Evolutionary conservation across 805 yeast genomes (phyloP).

Genomic region (Candida dajiaensis): DNA sequence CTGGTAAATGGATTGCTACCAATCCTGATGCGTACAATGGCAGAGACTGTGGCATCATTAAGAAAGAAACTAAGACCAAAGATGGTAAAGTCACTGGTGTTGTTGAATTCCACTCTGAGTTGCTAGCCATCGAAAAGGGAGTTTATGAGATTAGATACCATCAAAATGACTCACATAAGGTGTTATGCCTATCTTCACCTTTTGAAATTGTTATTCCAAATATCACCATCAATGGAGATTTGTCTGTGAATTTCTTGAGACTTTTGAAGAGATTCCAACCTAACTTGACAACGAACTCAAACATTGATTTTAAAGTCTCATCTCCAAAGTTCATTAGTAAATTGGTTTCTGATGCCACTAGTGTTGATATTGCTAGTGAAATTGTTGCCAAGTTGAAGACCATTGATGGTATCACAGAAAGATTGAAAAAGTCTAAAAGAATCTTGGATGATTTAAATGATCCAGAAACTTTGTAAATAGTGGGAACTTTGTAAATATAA

Average conservation of each 20-base stretch:
- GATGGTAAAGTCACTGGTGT: constrained; percentile 34
- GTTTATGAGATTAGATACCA: constrained; percentile 72
- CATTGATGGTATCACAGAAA: constrained; percentile 12
- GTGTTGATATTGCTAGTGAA: constrained; percentile 31
- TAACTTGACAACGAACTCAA: constrained; percentile 15
- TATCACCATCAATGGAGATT: constrained; percentile 28
- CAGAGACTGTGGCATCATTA: constrained; percentile 13
- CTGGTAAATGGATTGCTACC: constrained; percentile 59
- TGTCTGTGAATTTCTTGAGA: constrained; percentile 27
- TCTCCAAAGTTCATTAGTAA: constrained; percentile 22
- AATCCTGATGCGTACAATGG: constrained; percentile 30
- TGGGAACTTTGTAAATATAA: too few species aligned
- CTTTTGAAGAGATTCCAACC: constrained; percentile 17
- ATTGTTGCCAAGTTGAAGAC: constrained; percentile 18
- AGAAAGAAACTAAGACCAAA: constrained; percentile 4
- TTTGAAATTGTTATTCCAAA: constrained; percentile 49
- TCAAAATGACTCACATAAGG: constrained; percentile 60
- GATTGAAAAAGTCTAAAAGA: constrained; percentile 19
- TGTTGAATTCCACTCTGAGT: constrained; percentile 40
- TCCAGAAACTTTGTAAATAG: constrained; percentile 1
- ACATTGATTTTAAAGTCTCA: constrained; percentile 20
- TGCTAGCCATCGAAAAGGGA: constrained; percentile 61
- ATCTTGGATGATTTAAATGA: constrained; percentile 20
- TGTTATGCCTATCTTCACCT: constrained; percentile 57
- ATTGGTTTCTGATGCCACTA: constrained; percentile 27